Evolutionary conservation across 345 rosid species (phyloP), one percentile per base, ranked within the genome.

Genomic region (Pistacia integerrima): DNA sequence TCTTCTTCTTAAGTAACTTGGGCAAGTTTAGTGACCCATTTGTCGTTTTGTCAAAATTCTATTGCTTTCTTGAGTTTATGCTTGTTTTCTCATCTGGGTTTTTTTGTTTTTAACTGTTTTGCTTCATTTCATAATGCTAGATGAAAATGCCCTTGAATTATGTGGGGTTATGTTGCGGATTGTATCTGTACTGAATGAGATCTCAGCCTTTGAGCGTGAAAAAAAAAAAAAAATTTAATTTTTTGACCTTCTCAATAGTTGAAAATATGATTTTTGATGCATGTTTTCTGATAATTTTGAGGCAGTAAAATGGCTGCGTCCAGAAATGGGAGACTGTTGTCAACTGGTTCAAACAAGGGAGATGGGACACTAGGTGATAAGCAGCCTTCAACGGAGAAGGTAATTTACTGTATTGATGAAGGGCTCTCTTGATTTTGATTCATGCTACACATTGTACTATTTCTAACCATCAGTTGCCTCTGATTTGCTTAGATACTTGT

Each of bases 401-500:
- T 84, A 57, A 4, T 64, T 78, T 38, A 18, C 49, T 36, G 8
- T n/a, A 46, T n/a, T 36, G 56, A 18, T 46, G 48, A 46, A 14
- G 52, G 35, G 55, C 60, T 73, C 9, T n/a, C n/a, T 17, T 70
- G 51, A 68, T 30, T 72, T n/a, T 13, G 46, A 60, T 38, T 64
- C 38, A 17, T 41, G 14, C 44, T 67, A 1, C 33, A 58, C 9
- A 54, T 61, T 62, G 12, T 38, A 73, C 49, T 69, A 25, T 64
- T 55, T 10, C 62, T 70, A 62, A 69, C 59, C 1, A 22, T 38
- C 28, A 36, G 3, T 41, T 73, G 30, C 48, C 49, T 67, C 57
- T 54, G 16, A 12, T 73, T 75, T 48, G 28, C 64, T 74, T 73
- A 84, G 87, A 57, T 84, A 22, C 87, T 82, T 67, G 80, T 84